Base-by-base conservation (phyloP, 805 yeast genomes). In the Suhomyces sp. region DNA sequence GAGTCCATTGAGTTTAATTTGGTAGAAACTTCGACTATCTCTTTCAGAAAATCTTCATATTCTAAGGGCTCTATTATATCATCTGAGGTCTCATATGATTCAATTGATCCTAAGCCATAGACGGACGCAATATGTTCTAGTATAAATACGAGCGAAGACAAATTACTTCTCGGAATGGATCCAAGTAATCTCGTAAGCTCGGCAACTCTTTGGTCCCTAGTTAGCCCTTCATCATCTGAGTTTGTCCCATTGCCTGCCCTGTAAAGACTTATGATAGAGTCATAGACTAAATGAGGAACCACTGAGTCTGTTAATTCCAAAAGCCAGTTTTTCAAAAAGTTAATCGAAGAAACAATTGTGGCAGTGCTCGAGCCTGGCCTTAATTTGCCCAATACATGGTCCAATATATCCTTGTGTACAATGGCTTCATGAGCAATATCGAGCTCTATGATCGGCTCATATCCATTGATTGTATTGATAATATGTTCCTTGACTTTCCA, bases 281-380 rank as follows among this genome's bases (percentile, higher is more conserved):
- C 74, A 42, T 52, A 64, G 5, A 64, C 58, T 43, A 63, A 56
- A 35, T 67, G 66, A 0, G 73, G 74, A 10, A 68, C 65, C 16
- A 67, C 40, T 0, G 72, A 62, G 36, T 68, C 74, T 24, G 60
- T 54, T 10, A 60, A 54, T 38, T 68, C 72, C 6, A 68, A 47
- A 16, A 68, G 47, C 74, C 74, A 68, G 38, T 54, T 55, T 35
- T 61, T 63, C 19, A 63, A 25, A 35, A 65, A 67, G 35, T 60
- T 64, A 4, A 65, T 43, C 20, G 60, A 36, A 5, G 42, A 31
- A 6, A 14, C 12, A 1, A 29, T 15, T 1, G 36, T 19, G 21
- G 40, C 39, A 2, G 26, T 19, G n/a, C n/a, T n/a, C n/a, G n/a
- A n/a, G n/a, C n/a, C n/a, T n/a, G n/a, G n/a, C 4, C 39, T 18